A percentile compares a stretch with the other conserved stretches of the same genome.
Conservation (phyloP, 345 rosid species). For the Rhizophora apiculata region DNA sequence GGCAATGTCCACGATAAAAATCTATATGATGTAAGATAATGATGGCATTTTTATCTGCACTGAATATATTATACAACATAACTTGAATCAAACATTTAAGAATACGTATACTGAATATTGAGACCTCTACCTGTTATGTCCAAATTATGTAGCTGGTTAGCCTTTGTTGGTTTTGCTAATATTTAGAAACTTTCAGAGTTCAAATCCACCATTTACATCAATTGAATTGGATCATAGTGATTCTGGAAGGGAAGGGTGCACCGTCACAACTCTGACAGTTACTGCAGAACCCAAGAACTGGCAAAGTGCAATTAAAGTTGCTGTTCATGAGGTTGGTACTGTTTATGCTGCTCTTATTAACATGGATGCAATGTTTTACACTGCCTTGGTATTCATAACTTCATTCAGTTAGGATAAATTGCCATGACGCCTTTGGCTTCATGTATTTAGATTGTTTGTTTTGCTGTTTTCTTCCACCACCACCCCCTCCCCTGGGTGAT, state of each 20-base stretch:
- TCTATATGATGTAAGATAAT: not conserved
- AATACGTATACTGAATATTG: not conserved
- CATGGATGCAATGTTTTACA: not conserved
- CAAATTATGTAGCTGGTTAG: conserved; percentile 3
- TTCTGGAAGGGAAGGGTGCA: conserved; percentile 99
- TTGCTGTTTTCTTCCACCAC: too few species aligned
- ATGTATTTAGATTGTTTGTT: too few species aligned
- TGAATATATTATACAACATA: not conserved
- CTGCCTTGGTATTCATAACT: not conserved
- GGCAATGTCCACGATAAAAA: not conserved
- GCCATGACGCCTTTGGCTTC: not conserved
- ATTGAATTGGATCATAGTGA: conserved; percentile 99
- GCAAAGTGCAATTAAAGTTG: conserved; percentile 90
- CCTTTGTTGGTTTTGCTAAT: conserved; percentile 27
- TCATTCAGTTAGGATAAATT: not conserved
- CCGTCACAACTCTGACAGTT: conserved; percentile 97
- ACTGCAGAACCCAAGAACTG: conserved; percentile 98
- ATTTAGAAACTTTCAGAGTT: conserved; percentile 63
- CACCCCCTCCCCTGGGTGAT: too few species aligned
- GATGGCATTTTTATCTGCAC: not conserved
- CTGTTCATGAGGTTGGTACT: conserved; percentile 88
- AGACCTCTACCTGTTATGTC: not conserved
- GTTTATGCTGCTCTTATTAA: conserved; percentile 16
- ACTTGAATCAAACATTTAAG: not conserved
- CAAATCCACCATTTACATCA: conserved; percentile 97